Evolutionary conservation across 495 filamentous ascomycete species (phyloP), one percentile per base, ranked within the genome.

Genomic region (Penicillium coffeae): DNA sequence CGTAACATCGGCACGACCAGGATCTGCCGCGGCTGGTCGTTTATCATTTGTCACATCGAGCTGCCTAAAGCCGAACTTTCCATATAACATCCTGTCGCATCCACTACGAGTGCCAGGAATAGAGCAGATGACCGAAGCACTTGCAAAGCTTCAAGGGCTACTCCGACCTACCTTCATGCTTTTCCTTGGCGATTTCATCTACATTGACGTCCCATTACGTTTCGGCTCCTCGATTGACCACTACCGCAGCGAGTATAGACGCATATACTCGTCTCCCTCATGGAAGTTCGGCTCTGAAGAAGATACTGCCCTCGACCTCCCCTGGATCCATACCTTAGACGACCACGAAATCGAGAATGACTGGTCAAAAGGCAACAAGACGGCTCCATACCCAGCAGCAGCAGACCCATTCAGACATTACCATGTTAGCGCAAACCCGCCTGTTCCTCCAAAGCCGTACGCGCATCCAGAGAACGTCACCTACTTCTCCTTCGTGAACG

Each of bases 161-260:
- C 71, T 81, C 19, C 66, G 63, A 14, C 72, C 73, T 12, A 78
- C 89, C 0, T 97, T 98, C 55, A 96, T 98, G 91, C 78, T 98
- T 19, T 98, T 98, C 74, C 81, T 98, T 0, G 93, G 92, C n/a
- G 93, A 98, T 62, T 98, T 96, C 64, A 95, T 98, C 63, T 98
- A 98, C 63, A 84, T 94, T 51, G 93, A 98, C 49, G 89, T 96
- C 0, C 93, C 93, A 0, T 74, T 79, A 21, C 82, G 85, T 30
- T 86, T 89, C 54, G 90, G 89, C 10, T 82, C 74, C 15, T 74
- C 79, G 3, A 70, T 78, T 8, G 82, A 87, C 38, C 82, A 85
- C 59, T 96, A 96, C 67, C 84, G 93, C 27, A 77, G 86, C 51
- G 89, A 96, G 62, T 98, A 98, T 64, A 85, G 92, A 19, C 88